Conservation (phyloP, 306 rosid species). For the Carpinus viminea region DNA sequence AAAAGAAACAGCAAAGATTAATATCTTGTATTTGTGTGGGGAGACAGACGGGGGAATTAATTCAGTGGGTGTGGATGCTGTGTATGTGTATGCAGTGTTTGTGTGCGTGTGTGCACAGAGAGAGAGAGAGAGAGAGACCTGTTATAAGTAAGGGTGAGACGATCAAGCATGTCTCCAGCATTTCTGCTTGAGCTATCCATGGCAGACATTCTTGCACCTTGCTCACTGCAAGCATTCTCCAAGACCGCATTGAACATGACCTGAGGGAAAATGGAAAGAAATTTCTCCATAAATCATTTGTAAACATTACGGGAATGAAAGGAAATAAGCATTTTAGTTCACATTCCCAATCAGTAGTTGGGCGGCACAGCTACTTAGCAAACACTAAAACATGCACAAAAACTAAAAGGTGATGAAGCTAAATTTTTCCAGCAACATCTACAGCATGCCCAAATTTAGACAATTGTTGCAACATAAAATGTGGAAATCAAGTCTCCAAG, state of each 20-base stretch:
- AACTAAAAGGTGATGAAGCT: neutral
- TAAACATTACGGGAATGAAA: neutral
- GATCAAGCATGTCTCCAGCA: conserved; percentile 99
- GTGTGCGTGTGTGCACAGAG: neutral
- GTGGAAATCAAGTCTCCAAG: neutral
- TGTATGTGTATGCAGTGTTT: neutral
- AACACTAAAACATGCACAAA: neutral
- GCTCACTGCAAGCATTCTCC: conserved; percentile 99
- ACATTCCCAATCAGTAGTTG: neutral
- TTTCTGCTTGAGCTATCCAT: conserved; percentile 99
- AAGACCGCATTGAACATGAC: conserved; percentile 85
- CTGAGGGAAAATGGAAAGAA: conserved; percentile 37
- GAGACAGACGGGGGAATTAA: neutral
- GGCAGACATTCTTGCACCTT: conserved; percentile 99
- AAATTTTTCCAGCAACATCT: neutral
- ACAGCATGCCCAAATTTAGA: neutral
- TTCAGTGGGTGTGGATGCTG: neutral
- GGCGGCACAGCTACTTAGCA: neutral
- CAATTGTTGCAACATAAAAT: neutral
- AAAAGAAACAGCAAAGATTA: neutral
- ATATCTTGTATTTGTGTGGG: neutral
- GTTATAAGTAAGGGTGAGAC: conserved; percentile 93
- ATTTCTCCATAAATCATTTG: neutral
- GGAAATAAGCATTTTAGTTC: neutral
- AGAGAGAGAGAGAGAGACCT: conserved; percentile 52